A percentile compares a stretch with the other conserved stretches of the same genome.
Conservation (phyloP, 2,329 filamentous ascomycete species). For the Trichoderma koningiopsis region DNA sequence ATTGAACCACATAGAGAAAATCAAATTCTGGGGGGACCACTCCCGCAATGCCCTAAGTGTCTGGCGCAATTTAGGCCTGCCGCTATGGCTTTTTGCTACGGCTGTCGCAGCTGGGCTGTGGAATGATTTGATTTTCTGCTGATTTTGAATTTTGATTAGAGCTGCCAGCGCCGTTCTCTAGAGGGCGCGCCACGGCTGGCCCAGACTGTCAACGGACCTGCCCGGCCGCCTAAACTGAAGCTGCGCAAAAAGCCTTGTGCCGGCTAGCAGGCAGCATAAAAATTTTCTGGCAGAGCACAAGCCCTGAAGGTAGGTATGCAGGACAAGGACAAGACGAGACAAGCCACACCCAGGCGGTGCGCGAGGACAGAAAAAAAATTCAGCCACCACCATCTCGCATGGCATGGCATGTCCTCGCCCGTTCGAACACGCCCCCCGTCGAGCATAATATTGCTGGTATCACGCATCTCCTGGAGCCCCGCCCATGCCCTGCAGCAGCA, state of each 20-base stretch:
- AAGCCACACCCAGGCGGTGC: conserved; percentile 23
- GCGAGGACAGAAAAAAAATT: conserved; percentile 5
- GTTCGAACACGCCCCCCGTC: neutral
- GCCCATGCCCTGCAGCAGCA: too few species aligned
- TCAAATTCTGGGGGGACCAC: conserved; percentile 3
- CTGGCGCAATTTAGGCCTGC: conserved; percentile 17
- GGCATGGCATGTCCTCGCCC: neutral
- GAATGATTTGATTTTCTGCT: neutral
- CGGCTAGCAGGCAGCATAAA: neutral
- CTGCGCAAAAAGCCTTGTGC: neutral
- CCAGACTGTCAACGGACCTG: conserved; percentile 18
- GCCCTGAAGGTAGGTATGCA: neutral
- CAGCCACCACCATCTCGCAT: conserved; percentile 4
- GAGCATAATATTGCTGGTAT: conserved; percentile 8
- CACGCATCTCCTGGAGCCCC: neutral
- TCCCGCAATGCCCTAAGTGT: conserved; percentile 1
- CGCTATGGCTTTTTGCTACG: conserved; percentile 4
- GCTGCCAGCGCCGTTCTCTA: neutral
- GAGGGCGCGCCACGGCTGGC: neutral
- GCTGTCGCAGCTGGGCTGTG: neutral
- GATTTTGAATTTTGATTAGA: neutral
- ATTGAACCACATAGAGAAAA: neutral
- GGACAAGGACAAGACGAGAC: conserved; percentile 10
- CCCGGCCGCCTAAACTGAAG: conserved; percentile 14
- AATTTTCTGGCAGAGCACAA: neutral